These are phyloP conservation scores for Curvularia eragrostidis DNA, from an alignment of 2,329 filamentous ascomycete genomes.

Conservation along the genomic window DNA sequence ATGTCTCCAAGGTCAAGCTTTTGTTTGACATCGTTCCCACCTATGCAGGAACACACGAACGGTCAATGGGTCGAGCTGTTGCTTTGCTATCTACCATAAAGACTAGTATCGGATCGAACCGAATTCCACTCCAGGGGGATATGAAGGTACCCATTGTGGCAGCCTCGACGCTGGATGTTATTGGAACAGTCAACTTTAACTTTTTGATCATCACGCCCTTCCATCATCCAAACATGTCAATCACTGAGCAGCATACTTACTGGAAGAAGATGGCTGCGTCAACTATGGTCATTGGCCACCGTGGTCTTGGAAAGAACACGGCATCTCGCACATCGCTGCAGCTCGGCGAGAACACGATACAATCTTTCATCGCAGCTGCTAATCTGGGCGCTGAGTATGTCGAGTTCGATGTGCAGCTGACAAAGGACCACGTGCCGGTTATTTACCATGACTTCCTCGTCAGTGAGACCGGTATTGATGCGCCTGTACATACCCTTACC, in stretches of 20 bases:
- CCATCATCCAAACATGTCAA: constrained; percentile 88
- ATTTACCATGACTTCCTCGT: constrained; percentile 99
- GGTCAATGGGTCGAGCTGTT: constrained; percentile 85
- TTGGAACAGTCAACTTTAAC: constrained; percentile 95
- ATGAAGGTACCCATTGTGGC: constrained; percentile 90
- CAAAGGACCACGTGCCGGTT: constrained; percentile 97
- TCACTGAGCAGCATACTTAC: constrained; percentile 90
- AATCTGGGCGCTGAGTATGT: constrained; percentile 83
- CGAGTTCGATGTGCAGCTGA: constrained; percentile 89
- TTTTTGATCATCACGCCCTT: constrained; percentile 96
- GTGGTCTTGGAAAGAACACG: constrained; percentile 86
- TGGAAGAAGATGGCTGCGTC: constrained; percentile 93
- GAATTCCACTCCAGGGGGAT: constrained; percentile 92
- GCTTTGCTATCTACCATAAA: constrained; percentile 87
- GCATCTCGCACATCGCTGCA: constrained; percentile 85
- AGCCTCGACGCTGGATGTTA: constrained; percentile 81
- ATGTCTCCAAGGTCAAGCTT: constrained; percentile 82
- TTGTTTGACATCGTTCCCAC: constrained; percentile 96
- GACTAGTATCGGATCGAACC: constrained; percentile 79
- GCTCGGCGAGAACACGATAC: constrained; percentile 93
- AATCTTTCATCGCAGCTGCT: constrained; percentile 93
- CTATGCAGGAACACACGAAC: constrained; percentile 82
- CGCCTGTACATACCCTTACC: constrained; percentile 92
- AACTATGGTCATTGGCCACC: constrained; percentile 80
- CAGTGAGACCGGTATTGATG: constrained; percentile 96